Base-by-base conservation (phyloP, 148 eudicot species). In the Rheum nobile region DNA sequence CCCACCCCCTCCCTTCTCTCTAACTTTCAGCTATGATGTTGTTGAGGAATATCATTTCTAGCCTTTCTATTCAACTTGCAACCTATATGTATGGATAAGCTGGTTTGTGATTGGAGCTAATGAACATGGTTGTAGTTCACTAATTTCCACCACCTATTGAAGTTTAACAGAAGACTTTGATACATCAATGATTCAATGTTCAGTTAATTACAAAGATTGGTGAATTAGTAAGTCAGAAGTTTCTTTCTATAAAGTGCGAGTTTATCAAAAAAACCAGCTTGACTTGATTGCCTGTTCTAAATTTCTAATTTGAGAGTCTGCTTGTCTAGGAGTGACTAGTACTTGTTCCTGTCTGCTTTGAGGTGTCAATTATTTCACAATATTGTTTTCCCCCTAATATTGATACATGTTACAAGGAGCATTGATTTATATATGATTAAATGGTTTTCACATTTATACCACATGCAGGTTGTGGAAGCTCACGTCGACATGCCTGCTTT, bases 381-480 rank as follows among this genome's bases (percentile, higher is more conserved):
- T 47, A 47, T 47, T 14, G 6, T 17, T 4, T 13, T 0, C n/a
- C 52, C 52, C n/a, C 54, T 4, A 48, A 48, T 48, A 17, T 19
- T 0, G 17, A 31, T 65, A 19, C 16, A 32, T 32, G n/a, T 65
- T 17, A 34, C 37, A 8, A 34, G 14, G 38, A 61, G 37, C 67
- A 29, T 59, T 61, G 8, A 13, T n/a, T 50, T 0, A 21, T 50
- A n/a, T 50, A 50, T n/a, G 57, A 50, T 21, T 6, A 50, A 19
- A 50, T 50, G 57, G 26, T 21, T 50, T n/a, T 31, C 14, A 16
- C 31, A 32, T 31, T 29, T 17, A 17, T 65, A 19, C 70, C 32
- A 16, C 22, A 32, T 85, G 79, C 92, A 95, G 99, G 96, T 95
- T 80, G 89, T 95, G 80, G 99, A 88, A 86, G 97, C 99, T 67